Evolutionary conservation across 208 protist genomes (phyloP).

Genomic region (Trichomonas vaginalis): DNA sequence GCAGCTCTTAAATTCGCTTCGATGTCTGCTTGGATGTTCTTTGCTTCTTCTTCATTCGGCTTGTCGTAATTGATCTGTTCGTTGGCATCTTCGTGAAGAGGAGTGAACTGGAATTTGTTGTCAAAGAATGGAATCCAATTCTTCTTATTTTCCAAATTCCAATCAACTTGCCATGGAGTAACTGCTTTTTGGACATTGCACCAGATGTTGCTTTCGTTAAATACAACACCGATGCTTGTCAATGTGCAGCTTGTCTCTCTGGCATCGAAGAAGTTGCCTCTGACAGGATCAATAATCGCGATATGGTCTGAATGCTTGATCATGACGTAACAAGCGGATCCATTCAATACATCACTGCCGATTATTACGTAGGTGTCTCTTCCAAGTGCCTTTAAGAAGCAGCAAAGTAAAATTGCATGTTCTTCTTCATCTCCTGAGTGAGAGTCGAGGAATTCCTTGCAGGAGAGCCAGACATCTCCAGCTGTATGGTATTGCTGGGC

Average conservation of each 20-base stretch:
- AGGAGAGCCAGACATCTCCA: neutral
- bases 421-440: neutral
- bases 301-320: neutral
- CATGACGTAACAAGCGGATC: neutral
- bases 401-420: neutral
- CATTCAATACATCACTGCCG: neutral
- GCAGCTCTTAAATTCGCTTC: neutral
- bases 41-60: neutral
- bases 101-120: neutral
- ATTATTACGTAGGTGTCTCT: neutral
- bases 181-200: neutral
- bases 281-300: neutral
- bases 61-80: neutral
- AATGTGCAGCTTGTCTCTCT: neutral
- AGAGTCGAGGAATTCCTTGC: neutral
- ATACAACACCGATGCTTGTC: neutral
- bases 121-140: neutral
- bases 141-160: neutral
- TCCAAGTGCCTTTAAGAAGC: neutral
- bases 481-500: neutral
- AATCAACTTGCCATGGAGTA: neutral
- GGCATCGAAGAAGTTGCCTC: neutral
- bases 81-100: neutral
- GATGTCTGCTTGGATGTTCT: neutral
- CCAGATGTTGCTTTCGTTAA: neutral